phyloP scores from a whole-genome alignment of 164 flowering plant species.

The Santalum album region DNA sequence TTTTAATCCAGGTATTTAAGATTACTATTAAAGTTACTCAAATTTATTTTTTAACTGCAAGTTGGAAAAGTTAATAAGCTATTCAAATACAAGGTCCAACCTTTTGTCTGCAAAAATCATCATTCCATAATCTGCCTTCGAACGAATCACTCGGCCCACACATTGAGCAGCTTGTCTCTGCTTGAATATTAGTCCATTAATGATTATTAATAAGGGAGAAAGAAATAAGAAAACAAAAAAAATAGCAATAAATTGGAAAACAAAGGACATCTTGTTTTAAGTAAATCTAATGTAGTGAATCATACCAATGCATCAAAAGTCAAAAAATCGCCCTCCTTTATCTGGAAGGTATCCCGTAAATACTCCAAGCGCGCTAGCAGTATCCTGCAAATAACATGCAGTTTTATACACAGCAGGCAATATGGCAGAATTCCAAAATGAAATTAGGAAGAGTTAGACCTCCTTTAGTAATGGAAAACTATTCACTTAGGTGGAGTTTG shows the following conservation, averaged over 20 bases:
- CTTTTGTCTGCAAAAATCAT: slow-evolving; percentile 99
- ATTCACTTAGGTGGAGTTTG: no score
- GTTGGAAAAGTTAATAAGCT: background rate
- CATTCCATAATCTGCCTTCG: slow-evolving; percentile 99
- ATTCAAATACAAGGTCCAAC: slow-evolving; percentile 15
- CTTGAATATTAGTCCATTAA: slow-evolving; percentile 8
- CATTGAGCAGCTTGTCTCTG: slow-evolving; percentile 99
- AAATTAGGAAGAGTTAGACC: no score
- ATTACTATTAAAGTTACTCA: no score
- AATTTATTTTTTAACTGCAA: no score
- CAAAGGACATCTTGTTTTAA: no score
- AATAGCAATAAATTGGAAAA: background rate
- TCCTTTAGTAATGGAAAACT: no score
- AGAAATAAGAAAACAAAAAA: slow-evolving; percentile 1
- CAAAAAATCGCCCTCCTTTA: slow-evolving; percentile 96
- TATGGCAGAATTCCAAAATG: no score
- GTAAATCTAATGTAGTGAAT: background rate
- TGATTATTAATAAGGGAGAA: background rate
- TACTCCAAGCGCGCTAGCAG: slow-evolving; percentile 87
- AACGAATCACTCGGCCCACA: slow-evolving; percentile 95
- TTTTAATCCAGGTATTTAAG: no score
- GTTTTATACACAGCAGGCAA: no score
- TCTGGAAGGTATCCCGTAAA: slow-evolving; percentile 92
- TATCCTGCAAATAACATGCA: slow-evolving; percentile 84
- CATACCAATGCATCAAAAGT: slow-evolving; percentile 98